Conservation (phyloP, 2,329 filamentous ascomycete genomes). For the Sarocladium kiliense region DNA sequence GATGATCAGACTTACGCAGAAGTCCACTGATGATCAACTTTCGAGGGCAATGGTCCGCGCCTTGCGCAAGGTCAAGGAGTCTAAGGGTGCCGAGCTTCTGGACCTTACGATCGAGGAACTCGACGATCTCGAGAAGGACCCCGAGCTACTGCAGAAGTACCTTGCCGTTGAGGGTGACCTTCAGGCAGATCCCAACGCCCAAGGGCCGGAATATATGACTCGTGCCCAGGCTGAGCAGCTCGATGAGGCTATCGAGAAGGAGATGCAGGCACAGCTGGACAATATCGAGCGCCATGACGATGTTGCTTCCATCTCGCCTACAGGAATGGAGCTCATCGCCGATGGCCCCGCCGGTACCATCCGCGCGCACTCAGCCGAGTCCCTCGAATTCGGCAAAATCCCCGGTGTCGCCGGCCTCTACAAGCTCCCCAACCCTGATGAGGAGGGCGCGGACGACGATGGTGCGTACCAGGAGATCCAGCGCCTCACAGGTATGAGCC, state of each 20-base stretch:
- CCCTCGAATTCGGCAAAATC: conserved; percentile 46
- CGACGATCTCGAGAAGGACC: conserved; percentile 32
- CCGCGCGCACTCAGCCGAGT: conserved; percentile 36
- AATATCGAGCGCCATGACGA: conserved; percentile 24
- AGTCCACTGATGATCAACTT: conserved; percentile 37
- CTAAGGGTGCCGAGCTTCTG: conserved; percentile 36
- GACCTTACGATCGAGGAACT: conserved; percentile 47
- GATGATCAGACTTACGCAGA: conserved; percentile 37
- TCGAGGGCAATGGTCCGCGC: conserved; percentile 35
- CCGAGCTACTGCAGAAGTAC: conserved; percentile 33
- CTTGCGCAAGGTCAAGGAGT: conserved; percentile 35
- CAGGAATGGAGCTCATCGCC: conserved; percentile 30
- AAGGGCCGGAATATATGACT: conserved; percentile 23
- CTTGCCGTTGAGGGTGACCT: conserved; percentile 25
- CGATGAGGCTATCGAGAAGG: conserved; percentile 28
- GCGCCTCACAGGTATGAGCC: conserved; percentile 47
- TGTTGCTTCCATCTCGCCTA: conserved; percentile 25
- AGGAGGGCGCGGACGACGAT: conserved; percentile 40
- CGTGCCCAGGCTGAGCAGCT: conserved; percentile 31
- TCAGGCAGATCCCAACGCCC: conserved; percentile 16
- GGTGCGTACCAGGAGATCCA: conserved; percentile 48
- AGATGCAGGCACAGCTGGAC: conserved; percentile 33
- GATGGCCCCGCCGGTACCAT: conserved; percentile 29
- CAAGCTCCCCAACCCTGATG: conserved; percentile 44
- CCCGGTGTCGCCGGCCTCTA: conserved; percentile 48